A percentile compares a stretch with the other conserved stretches of the same genome.
phyloP scores from a whole-genome alignment of 768 basidiomycete species.

The Lentinus tigrinus region DNA sequence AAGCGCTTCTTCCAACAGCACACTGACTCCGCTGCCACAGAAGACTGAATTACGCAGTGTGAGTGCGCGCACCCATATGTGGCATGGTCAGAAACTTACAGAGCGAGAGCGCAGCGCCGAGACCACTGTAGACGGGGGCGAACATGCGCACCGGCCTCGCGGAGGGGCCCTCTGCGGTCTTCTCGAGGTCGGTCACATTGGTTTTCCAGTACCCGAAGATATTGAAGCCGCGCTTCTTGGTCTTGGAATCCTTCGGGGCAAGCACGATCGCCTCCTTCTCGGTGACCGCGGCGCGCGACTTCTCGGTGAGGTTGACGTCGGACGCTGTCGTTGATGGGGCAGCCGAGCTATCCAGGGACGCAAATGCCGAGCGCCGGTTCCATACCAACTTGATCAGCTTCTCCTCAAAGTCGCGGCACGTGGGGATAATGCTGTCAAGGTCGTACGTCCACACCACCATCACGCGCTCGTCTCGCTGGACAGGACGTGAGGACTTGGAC shows the following conservation, averaged over 20 bases:
- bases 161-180: conserved; percentile 35
- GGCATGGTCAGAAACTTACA: conserved; percentile 42
- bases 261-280: conserved; percentile 22
- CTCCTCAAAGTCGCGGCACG: conserved; percentile 71
- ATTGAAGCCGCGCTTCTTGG: conserved; percentile 24
- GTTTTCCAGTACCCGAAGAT: conserved; percentile 27
- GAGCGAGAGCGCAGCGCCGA: conserved; percentile 63
- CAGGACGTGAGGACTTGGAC: neutral
- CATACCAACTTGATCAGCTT: conserved; percentile 83
- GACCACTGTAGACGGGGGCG: conserved; percentile 72
- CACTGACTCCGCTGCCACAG: conserved; percentile 56
- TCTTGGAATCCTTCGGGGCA: conserved; percentile 13
- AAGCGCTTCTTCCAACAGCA: conserved; percentile 63
- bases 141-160: conserved; percentile 49
- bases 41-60: conserved; percentile 48
- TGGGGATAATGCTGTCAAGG: conserved; percentile 74
- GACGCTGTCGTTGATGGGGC: conserved; percentile 46
- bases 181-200: conserved; percentile 49
- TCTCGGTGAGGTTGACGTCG: conserved; percentile 55
- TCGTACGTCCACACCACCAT: conserved; percentile 85
- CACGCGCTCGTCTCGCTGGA: conserved; percentile 78
- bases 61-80: neutral
- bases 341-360: conserved; percentile 28
- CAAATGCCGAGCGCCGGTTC: conserved; percentile 47
- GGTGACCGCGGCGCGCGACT: conserved; percentile 28